Percentiles rank a stretch among this genome's conserved stretches.
phyloP scores from a whole-genome alignment of 2,329 filamentous ascomycete species.

The Ceratocystis huliohia region DNA sequence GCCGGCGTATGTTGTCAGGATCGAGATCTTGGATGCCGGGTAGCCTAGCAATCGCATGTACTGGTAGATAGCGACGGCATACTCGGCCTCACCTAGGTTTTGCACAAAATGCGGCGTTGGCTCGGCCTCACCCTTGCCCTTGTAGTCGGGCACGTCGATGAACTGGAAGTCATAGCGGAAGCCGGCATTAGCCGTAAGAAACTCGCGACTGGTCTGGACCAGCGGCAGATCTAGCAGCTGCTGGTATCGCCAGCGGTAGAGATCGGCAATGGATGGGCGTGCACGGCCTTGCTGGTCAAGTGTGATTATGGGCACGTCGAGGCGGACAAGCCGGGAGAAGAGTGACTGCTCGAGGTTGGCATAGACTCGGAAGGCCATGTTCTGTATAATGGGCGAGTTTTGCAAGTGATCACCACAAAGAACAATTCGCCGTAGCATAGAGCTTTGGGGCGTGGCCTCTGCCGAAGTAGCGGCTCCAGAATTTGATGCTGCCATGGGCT shows the following conservation, averaged over 20 bases:
- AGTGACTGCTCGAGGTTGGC: slow-evolving; percentile 93
- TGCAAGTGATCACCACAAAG: slow-evolving; percentile 92
- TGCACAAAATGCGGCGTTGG: slow-evolving; percentile 91
- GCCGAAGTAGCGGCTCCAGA: not conserved
- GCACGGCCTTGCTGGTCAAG: slow-evolving; percentile 91
- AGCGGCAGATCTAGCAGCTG: slow-evolving; percentile 66
- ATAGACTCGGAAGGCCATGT: slow-evolving; percentile 84
- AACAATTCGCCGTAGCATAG: slow-evolving; percentile 67
- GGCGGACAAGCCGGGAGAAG: slow-evolving; percentile 77
- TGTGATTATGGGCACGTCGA: slow-evolving; percentile 81
- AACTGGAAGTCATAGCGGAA: slow-evolving; percentile 95
- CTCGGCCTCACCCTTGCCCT: slow-evolving; percentile 75
- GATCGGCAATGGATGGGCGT: slow-evolving; percentile 68
- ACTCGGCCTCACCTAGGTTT: slow-evolving; percentile 93
- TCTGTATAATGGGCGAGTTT: slow-evolving; percentile 92
- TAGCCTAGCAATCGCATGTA: slow-evolving; percentile 97
- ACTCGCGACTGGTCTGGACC: slow-evolving; percentile 57
- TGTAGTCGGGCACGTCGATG: slow-evolving; percentile 88
- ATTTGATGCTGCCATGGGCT: slow-evolving; percentile 48
- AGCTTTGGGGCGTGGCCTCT: slow-evolving; percentile 37
- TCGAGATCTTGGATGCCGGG: slow-evolving; percentile 68
- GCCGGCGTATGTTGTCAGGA: slow-evolving; percentile 86
- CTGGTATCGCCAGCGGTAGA: slow-evolving; percentile 90
- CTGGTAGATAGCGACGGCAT: slow-evolving; percentile 86
- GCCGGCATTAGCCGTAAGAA: slow-evolving; percentile 71